Evolutionary conservation across 179 eudicot species (phyloP).

Genomic region (Corrigiola litoralis): DNA sequence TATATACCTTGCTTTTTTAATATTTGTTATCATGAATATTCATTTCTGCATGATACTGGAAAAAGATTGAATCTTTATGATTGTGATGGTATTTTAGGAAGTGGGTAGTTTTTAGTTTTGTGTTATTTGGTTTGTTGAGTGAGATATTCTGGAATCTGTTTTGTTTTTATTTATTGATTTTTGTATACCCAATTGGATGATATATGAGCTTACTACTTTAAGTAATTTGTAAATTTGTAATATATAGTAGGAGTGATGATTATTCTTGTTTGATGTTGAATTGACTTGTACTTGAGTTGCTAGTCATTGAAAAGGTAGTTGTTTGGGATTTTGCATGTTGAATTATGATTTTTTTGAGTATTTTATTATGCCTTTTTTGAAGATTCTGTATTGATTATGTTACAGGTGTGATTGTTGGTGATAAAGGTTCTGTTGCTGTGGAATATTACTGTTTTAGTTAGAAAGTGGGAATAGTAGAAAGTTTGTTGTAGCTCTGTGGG

Average conservation of each 20-base stretch:
- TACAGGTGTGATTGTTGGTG: slow-evolving; percentile 10
- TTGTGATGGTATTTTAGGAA: not conserved
- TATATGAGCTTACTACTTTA: not conserved
- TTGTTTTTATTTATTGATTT: not conserved
- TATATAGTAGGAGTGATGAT: too few species aligned
- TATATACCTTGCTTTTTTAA: not conserved
- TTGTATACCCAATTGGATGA: not conserved
- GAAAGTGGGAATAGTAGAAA: slow-evolving; percentile 4
- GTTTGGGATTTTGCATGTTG: not conserved
- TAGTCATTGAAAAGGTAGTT: not conserved
- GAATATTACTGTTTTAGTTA: not conserved
- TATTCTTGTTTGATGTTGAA: not conserved
- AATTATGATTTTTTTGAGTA: not conserved
- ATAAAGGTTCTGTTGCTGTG: slow-evolving; percentile 7
- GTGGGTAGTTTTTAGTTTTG: not conserved
- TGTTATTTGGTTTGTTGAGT: not conserved
- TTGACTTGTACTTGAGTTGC: not conserved
- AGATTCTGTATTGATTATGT: not conserved
- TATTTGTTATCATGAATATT: too few species aligned
- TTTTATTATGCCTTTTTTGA: not conserved
- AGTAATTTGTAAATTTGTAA: too few species aligned
- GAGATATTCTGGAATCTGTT: not conserved
- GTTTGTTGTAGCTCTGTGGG: not conserved
- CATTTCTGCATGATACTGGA: not conserved
- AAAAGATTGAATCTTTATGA: not conserved